A percentile compares a stretch with the other conserved stretches of the same genome.
Conservation (phyloP, 495 filamentous ascomycete species). For the Umbilicaria muhlenbergii region DNA sequence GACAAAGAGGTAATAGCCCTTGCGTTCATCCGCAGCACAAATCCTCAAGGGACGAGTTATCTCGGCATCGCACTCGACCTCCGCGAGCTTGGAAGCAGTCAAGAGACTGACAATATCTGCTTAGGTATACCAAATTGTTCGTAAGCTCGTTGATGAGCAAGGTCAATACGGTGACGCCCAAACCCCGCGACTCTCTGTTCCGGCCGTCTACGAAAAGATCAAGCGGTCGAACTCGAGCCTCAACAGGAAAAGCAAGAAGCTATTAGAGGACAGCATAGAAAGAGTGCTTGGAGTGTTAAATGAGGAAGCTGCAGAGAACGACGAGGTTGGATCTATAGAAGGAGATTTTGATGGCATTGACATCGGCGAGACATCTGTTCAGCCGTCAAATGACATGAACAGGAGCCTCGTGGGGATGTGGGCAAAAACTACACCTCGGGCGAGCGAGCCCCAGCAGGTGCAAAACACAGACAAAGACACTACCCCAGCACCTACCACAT, state of each 20-base stretch:
- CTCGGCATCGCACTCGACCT: too few species aligned
- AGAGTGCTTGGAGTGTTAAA: constrained; percentile 61
- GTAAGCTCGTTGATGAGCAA: constrained; percentile 53
- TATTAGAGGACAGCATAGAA: constrained; percentile 75
- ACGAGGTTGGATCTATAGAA: constrained; percentile 41
- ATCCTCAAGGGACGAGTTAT: neutral
- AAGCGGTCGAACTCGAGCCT: constrained; percentile 74
- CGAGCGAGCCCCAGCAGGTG: constrained; percentile 12
- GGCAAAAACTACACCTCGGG: constrained; percentile 29
- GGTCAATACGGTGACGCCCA: constrained; percentile 27
- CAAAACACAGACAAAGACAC: constrained; percentile 7
- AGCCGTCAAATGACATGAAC: constrained; percentile 60
- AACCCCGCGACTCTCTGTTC: constrained; percentile 35
- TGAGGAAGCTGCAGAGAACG: constrained; percentile 37
- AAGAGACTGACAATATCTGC: neutral
- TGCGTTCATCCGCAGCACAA: too few species aligned
- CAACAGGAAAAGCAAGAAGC: constrained; percentile 61
- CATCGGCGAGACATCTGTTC: constrained; percentile 13
- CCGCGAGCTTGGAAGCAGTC: too few species aligned
- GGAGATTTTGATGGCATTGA: constrained; percentile 52
- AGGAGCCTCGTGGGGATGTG: constrained; percentile 56
- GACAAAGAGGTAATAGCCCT: constrained; percentile 34
- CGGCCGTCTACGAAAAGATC: constrained; percentile 57
- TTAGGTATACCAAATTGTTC: constrained; percentile 59
- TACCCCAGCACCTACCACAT: constrained; percentile 12